Evolutionary conservation across 495 filamentous ascomycete genomes (phyloP).

Genomic region (Penicillium pancosmium): DNA sequence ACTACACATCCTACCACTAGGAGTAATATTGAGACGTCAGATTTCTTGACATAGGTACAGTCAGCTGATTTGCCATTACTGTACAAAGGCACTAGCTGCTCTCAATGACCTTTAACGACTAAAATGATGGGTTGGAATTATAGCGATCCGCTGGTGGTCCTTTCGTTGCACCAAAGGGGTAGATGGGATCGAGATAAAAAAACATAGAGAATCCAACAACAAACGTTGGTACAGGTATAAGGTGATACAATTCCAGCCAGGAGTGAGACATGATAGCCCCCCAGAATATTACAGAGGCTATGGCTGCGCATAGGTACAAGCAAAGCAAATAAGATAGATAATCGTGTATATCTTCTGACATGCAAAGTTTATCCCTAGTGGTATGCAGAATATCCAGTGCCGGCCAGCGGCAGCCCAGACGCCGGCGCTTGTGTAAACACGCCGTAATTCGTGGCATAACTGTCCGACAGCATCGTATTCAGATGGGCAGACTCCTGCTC

Average conservation of each 20-base stretch:
- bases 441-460: slow-evolving; percentile 15
- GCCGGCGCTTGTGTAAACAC: slow-evolving; percentile 16
- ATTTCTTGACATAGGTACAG: no score
- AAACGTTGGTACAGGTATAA: slow-evolving; percentile 1
- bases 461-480: slow-evolving; percentile 16
- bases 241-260: not conserved
- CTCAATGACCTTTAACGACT: no score
- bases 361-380: slow-evolving; percentile 16
- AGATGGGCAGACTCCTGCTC: slow-evolving; percentile 30
- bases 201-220: not conserved
- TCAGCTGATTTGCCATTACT: no score
- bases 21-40: no score
- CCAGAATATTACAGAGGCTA: not conserved
- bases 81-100: no score
- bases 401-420: slow-evolving; percentile 29
- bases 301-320: not conserved
- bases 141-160: no score
- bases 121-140: no score
- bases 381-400: slow-evolving; percentile 27
- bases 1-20: no score
- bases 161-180: no score
- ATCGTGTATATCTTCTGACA: not conserved
- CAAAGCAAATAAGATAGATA: slow-evolving; percentile 2
- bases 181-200: not conserved
- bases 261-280: not conserved